Evolutionary conservation across 2,329 filamentous ascomycete species (phyloP).

Genomic region (Aureobasidium subglaciale): DNA sequence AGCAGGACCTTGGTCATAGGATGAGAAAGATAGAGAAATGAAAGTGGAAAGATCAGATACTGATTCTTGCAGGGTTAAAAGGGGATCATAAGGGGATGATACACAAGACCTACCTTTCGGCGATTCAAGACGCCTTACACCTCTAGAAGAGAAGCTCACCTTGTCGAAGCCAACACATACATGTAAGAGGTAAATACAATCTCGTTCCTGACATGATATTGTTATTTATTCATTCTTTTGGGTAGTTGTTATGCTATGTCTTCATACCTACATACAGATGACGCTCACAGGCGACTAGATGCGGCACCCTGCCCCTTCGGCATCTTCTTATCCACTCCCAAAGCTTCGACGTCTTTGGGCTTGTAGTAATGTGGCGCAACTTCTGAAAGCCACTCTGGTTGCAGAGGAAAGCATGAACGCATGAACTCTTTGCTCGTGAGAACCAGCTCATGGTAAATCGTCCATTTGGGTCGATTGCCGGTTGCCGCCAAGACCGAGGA

Average conservation of each 20-base stretch:
- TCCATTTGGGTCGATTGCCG: conserved; percentile 64
- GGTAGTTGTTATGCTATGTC: background rate
- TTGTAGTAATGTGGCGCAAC: conserved; percentile 94
- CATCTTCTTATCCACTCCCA: conserved; percentile 71
- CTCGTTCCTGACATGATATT: background rate
- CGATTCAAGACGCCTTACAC: too few species aligned
- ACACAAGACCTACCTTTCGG: too few species aligned
- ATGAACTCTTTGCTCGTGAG: conserved; percentile 88
- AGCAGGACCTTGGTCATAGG: too few species aligned
- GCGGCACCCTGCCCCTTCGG: conserved; percentile 50
- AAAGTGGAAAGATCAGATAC: too few species aligned
- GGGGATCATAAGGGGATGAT: too few species aligned
- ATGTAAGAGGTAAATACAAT: too few species aligned
- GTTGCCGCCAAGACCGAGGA: conserved; percentile 71
- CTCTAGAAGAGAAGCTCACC: too few species aligned
- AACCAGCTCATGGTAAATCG: conserved; percentile 80
- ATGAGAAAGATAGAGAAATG: too few species aligned
- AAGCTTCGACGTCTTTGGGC: conserved; percentile 74
- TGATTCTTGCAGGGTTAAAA: too few species aligned
- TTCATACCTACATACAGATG: background rate
- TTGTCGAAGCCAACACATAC: too few species aligned
- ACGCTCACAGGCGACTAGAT: conserved; percentile 19
- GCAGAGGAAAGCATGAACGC: conserved; percentile 76
- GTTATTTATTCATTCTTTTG: background rate
- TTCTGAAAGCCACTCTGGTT: conserved; percentile 78